Conservation (phyloP, 2,329 filamentous ascomycete genomes). For the Truncatella angustata region DNA sequence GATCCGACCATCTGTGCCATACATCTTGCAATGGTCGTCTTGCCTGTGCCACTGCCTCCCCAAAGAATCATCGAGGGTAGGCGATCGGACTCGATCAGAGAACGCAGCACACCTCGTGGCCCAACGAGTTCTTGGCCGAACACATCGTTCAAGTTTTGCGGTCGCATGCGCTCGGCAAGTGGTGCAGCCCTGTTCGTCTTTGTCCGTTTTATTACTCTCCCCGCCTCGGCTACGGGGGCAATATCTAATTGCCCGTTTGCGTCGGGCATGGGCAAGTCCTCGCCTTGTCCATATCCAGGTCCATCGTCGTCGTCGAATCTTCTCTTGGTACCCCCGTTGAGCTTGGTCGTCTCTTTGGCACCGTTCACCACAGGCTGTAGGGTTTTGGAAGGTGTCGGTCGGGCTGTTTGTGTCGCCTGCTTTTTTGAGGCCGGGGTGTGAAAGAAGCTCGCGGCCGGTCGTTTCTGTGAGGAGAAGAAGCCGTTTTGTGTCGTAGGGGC, state of each 20-base stretch:
- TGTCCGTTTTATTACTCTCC: slow-evolving; percentile 57
- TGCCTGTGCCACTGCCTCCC: slow-evolving; percentile 78
- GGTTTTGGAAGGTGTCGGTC: slow-evolving; percentile 26
- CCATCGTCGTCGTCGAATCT: slow-evolving; percentile 55
- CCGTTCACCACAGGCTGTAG: slow-evolving; percentile 33
- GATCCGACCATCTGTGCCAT: slow-evolving; percentile 80
- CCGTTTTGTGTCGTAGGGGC: slow-evolving; percentile 33
- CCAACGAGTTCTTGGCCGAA: slow-evolving; percentile 92
- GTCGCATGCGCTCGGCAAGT: slow-evolving; percentile 91
- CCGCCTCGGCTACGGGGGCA: slow-evolving; percentile 25
- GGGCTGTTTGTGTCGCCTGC: slow-evolving; percentile 30
- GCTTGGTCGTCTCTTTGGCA: slow-evolving; percentile 23
- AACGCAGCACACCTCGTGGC: slow-evolving; percentile 75
- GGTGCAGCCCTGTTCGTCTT: slow-evolving; percentile 75
- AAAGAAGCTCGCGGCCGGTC: slow-evolving; percentile 58
- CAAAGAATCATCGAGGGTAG: slow-evolving; percentile 96
- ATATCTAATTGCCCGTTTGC: slow-evolving; percentile 21
- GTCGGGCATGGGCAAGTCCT: slow-evolving; percentile 23
- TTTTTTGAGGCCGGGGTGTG: slow-evolving; percentile 59
- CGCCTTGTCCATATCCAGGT: slow-evolving; percentile 40
- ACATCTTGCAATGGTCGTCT: slow-evolving; percentile 89
- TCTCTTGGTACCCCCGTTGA: slow-evolving; percentile 45
- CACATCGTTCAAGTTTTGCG: slow-evolving; percentile 78
- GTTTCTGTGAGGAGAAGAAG: slow-evolving; percentile 45
- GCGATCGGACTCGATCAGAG: slow-evolving; percentile 79